Evolutionary conservation across 768 basidiomycete genomes (phyloP).

Genomic region (Rhizopogon salebrosus): DNA sequence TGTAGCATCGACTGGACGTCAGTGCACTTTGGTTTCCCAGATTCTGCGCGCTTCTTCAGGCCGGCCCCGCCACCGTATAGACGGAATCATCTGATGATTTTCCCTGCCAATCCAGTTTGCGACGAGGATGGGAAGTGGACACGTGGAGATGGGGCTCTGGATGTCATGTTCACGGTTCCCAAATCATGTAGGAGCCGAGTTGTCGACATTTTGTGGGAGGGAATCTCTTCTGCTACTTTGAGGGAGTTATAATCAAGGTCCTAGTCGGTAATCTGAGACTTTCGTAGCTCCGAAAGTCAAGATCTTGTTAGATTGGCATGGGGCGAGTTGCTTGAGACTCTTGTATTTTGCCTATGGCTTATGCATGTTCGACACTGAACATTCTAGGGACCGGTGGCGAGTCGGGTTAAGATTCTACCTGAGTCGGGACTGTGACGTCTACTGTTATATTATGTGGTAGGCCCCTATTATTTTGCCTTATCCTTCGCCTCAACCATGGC

Average conservation of each 20-base stretch:
- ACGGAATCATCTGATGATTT: not conserved
- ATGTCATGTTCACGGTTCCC: not conserved
- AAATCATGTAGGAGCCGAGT: not conserved
- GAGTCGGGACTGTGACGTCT: too few species aligned
- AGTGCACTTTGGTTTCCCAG: conserved; percentile 14
- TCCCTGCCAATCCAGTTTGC: conserved; percentile 18
- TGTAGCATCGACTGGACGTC: conserved; percentile 14
- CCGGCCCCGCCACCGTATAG: not conserved
- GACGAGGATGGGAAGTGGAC: conserved; percentile 9
- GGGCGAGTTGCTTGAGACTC: too few species aligned
- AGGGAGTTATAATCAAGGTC: not conserved
- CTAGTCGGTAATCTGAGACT: too few species aligned
- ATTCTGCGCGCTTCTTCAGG: conserved; percentile 14
- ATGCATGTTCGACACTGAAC: too few species aligned
- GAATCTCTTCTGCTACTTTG: not conserved
- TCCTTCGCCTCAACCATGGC: too few species aligned
- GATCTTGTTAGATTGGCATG: too few species aligned
- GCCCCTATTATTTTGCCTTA: too few species aligned
- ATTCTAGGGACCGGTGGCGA: too few species aligned
- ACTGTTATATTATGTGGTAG: too few species aligned
- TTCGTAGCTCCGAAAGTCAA: too few species aligned
- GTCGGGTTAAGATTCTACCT: too few species aligned
- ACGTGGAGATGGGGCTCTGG: not conserved
- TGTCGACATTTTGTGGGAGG: not conserved
- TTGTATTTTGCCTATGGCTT: too few species aligned